A percentile compares a stretch with the other conserved stretches of the same genome.
These are phyloP conservation scores for Suhomyces bribrorum DNA, from an alignment of 1,139 yeast genomes.

Conservation along the genomic window DNA sequence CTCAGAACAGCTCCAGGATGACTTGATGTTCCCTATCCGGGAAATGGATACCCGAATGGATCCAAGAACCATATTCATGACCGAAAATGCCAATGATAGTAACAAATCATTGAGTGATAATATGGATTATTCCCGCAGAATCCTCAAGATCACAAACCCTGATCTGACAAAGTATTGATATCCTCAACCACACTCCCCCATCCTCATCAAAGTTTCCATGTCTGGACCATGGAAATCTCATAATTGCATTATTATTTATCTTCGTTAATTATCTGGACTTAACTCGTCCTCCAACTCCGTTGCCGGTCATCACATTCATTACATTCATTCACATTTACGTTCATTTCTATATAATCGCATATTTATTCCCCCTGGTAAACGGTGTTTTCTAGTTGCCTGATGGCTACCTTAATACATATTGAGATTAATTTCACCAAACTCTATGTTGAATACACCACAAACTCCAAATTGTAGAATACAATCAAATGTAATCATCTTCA, in stretches of 20 bases:
- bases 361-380: neutral
- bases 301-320: neutral
- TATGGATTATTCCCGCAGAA: conserved; percentile 69
- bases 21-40: conserved; percentile 40
- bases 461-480: too few relatives aligned
- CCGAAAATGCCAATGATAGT: conserved; percentile 48
- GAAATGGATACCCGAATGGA: conserved; percentile 72
- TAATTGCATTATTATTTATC: neutral
- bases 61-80: conserved; percentile 63
- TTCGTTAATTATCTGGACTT: neutral
- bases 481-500: neutral
- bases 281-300: neutral
- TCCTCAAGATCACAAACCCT: conserved; percentile 71
- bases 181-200: neutral
- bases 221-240: neutral
- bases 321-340: neutral
- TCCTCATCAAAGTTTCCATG: neutral
- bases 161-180: conserved; percentile 15
- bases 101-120: conserved; percentile 71
- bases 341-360: conserved; percentile 2
- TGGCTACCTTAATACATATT: neutral
- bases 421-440: neutral
- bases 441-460: too few relatives aligned
- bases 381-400: neutral
- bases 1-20: conserved; percentile 14